These are phyloP conservation scores for Boletus tylopilopsis DNA, from an alignment of 768 basidiomycete species.

Conservation along the genomic window DNA sequence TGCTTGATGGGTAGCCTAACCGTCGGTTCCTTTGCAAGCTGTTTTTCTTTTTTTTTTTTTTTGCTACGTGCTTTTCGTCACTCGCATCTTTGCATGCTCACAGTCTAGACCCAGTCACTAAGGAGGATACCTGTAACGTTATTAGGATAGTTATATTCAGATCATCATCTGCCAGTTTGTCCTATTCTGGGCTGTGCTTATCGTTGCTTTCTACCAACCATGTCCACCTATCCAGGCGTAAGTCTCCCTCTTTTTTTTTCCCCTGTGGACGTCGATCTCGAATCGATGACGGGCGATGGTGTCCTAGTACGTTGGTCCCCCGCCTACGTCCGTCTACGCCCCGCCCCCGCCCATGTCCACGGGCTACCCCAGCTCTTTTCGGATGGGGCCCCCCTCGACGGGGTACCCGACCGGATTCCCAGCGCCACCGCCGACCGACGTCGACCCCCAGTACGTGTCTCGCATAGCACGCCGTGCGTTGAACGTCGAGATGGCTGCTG, in stretches of 20 bases:
- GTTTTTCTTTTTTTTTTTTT: background rate
- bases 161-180: too few relatives aligned
- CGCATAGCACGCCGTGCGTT: too few relatives aligned
- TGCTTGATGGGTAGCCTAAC: slow-evolving; percentile 19
- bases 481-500: too few relatives aligned
- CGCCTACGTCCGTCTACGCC: slow-evolving; percentile 8
- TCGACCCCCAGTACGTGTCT: slow-evolving; percentile 68
- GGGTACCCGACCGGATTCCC: background rate
- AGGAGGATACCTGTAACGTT: slow-evolving; percentile 36
- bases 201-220: slow-evolving; percentile 5
- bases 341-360: background rate
- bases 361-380: background rate
- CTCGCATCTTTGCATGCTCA: background rate
- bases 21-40: background rate
- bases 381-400: background rate
- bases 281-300: too few relatives aligned
- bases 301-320: slow-evolving; percentile 7
- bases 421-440: slow-evolving; percentile 46
- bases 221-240: slow-evolving; percentile 22
- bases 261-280: background rate
- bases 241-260: background rate
- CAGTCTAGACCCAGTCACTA: slow-evolving; percentile 14
- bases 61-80: too few relatives aligned
- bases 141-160: slow-evolving; percentile 28
- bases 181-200: slow-evolving; percentile 7